phyloP scores from a whole-genome alignment of 2,329 filamentous ascomycete species.

The Elsinoe perseae region DNA sequence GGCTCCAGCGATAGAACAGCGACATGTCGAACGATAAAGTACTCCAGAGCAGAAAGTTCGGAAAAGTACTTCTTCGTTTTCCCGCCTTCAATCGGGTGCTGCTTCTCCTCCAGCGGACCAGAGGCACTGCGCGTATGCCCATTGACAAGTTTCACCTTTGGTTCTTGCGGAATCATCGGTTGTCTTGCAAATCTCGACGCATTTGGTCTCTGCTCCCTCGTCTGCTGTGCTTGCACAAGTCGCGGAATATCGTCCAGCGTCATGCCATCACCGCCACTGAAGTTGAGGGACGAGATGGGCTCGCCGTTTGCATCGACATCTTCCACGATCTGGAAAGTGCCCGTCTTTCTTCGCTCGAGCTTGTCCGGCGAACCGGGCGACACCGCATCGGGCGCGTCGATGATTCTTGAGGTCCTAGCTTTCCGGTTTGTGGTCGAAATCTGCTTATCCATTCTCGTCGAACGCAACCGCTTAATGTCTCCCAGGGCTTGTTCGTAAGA shows the following conservation, averaged over 20 bases:
- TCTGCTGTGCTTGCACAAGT: conserved; percentile 92
- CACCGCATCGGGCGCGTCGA: conserved; percentile 73
- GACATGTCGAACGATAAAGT: conserved; percentile 93
- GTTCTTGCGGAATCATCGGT: conserved; percentile 58
- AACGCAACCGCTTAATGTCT: conserved; percentile 84
- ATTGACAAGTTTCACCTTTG: conserved; percentile 59
- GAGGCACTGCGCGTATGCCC: conserved; percentile 63
- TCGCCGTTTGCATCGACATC: conserved; percentile 64
- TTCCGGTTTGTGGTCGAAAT: conserved; percentile 88
- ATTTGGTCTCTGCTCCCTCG: conserved; percentile 77
- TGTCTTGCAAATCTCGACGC: conserved; percentile 68
- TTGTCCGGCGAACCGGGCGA: conserved; percentile 66
- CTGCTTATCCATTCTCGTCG: conserved; percentile 88
- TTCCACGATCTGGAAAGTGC: conserved; percentile 68
- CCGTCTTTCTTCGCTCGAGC: conserved; percentile 35
- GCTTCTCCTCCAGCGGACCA: conserved; percentile 44
- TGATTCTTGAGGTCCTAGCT: conserved; percentile 81
- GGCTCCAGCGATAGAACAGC: conserved; percentile 94
- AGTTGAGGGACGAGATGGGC: conserved; percentile 65
- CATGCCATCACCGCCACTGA: conserved; percentile 82
- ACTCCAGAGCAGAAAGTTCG: conserved; percentile 87
- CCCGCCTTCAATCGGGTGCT: conserved; percentile 25
- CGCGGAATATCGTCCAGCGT: conserved; percentile 93
- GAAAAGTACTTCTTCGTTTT: conserved; percentile 82
- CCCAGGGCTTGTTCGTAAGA: conserved; percentile 94